A percentile compares a stretch with the other conserved stretches of the same genome.
Evolutionary conservation across 495 filamentous ascomycete species (phyloP).

Genomic region (Aspergillus steynii): DNA sequence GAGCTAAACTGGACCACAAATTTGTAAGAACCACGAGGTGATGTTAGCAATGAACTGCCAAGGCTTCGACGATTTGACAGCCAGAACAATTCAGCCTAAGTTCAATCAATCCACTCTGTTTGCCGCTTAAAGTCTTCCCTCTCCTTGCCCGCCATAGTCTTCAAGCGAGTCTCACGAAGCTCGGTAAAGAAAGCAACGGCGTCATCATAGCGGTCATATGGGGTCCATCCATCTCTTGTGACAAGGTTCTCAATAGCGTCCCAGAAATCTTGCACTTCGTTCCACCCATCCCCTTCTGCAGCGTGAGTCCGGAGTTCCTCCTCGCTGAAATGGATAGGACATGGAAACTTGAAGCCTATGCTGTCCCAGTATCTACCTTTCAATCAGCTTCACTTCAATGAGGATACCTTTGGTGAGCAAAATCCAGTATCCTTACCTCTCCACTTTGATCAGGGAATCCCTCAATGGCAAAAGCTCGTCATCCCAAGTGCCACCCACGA

Average conservation of each 20-base stretch:
- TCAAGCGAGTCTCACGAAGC: conserved; percentile 19
- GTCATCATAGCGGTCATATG: conserved; percentile 18
- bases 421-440: conserved; percentile 16
- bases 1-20: too few species aligned
- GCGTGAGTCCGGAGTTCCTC: conserved; percentile 25
- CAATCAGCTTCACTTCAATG: conserved; percentile 2
- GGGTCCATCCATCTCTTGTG: conserved; percentile 27
- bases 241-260: conserved; percentile 19
- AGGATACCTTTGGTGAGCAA: background rate
- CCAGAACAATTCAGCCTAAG: background rate
- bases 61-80: too few species aligned
- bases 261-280: conserved; percentile 29
- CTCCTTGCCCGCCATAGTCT: conserved; percentile 21
- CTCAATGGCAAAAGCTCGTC: conserved; percentile 29
- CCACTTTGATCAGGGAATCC: conserved; percentile 27
- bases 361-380: conserved; percentile 24
- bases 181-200: conserved; percentile 18
- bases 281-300: conserved; percentile 27
- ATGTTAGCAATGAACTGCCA: too few species aligned
- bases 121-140: conserved; percentile 19
- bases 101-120: conserved; percentile 19
- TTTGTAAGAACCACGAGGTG: too few species aligned
- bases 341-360: conserved; percentile 24
- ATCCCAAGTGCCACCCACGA: conserved; percentile 29
- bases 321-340: conserved; percentile 28